phyloP scores from a whole-genome alignment of 2,329 filamentous ascomycete species.

The Aspergillus ustus region DNA sequence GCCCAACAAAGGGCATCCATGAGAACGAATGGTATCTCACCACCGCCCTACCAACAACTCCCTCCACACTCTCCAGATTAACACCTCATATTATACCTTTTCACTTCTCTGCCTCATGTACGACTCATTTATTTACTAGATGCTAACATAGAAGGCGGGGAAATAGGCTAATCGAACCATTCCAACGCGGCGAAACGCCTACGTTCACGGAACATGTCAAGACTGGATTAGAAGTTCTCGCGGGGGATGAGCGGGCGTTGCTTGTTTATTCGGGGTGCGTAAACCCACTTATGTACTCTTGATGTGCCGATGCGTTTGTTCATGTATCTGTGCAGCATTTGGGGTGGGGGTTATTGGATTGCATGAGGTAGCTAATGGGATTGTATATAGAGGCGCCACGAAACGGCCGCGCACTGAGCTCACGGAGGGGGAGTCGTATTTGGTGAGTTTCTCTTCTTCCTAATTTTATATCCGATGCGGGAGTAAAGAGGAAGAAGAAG shows the following conservation, averaged over 20 bases:
- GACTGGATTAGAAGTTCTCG: conserved; percentile 62
- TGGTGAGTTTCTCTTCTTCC: conserved; percentile 39
- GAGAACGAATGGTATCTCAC: conserved; percentile 63
- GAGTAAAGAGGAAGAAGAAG: background rate
- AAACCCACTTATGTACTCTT: background rate
- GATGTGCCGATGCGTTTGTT: background rate
- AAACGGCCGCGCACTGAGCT: conserved; percentile 57
- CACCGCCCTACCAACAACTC: background rate
- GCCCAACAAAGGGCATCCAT: conserved; percentile 55
- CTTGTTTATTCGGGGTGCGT: conserved; percentile 75
- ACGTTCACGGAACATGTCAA: conserved; percentile 80
- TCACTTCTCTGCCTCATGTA: no score
- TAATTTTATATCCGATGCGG: background rate
- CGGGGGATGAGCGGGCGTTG: conserved; percentile 52
- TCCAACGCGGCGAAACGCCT: conserved; percentile 76
- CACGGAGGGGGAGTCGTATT: conserved; percentile 69
- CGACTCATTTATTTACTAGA: no score
- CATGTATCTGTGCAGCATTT: background rate
- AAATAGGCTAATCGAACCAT: conserved; percentile 70
- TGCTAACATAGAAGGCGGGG: background rate
- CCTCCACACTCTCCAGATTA: background rate
- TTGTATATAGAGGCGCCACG: conserved; percentile 61
- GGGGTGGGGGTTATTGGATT: background rate
- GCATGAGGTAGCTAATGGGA: background rate
- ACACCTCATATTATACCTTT: background rate